Base-by-base conservation (phyloP, 2,329 filamentous ascomycete genomes). In the Lachnellula occidentalis region DNA sequence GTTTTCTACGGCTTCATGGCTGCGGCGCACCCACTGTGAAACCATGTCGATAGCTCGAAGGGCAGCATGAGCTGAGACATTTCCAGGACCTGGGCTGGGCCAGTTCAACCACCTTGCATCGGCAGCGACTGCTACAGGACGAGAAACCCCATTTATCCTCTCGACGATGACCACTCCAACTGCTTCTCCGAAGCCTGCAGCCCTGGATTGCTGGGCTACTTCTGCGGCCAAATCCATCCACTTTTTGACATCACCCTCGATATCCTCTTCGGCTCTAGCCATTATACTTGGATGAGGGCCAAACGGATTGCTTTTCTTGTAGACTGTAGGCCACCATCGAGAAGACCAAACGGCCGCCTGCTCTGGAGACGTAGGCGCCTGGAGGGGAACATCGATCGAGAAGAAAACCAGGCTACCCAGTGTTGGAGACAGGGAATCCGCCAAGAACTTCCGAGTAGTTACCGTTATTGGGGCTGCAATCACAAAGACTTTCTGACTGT, bases 231-330 rank as follows among this genome's bases (percentile, higher is more conserved):
- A 71, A 50, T 74, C 79, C 78, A 88, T 86, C 80, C 82, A 92
- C 53, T 80, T 71, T 4, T 79, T 78, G 1, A 82, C 82, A 59
- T 87, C 80, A 45, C 78, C 72, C 54, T 78, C 77, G 50, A 95
- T 81, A 57, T 89, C 85, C 12, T 84, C 80, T 39, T 86, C 85
- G 27, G 86, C 83, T 56, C 86, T 83, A 42, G 80, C 76, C 53
- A 92, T 82, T 67, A 88, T 81, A 65, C 84, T 83, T 58, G 89
- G 89, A 67, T 95, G 90, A 17, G 90, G 89, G 4, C 90, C 90
- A 56, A 92, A 88, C 2, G 89, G 89, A 66, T 94, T 94, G 61
- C 87, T 92, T 74, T 91, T 91, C 60, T 89, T 86, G 73, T 94
- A 95, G 48, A 92, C 82, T 1, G 86, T 87, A 12, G 90, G 90